Base-by-base conservation (phyloP, 345 rosid genomes). In the Aquilaria sinensis region DNA sequence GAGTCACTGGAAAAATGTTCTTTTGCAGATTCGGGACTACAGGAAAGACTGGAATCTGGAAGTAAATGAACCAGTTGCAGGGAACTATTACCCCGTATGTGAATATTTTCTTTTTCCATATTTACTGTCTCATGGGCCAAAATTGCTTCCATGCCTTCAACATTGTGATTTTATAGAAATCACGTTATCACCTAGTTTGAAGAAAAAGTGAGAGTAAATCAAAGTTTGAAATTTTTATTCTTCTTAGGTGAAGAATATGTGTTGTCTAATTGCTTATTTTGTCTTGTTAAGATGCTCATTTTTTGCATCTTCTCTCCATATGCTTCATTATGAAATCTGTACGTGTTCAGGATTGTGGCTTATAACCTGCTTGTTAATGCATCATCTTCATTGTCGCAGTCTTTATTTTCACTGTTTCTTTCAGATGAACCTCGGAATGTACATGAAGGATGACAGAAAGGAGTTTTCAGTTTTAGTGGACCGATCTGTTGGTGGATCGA, bases 71-170 rank as follows among this genome's bases (percentile, higher is more conserved):
- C 89, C 85, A 16, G 55, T 81, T 58, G 84, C 89, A n/a, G 89
- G 89, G 73, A 81, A 84, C 61, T 84, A 78, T 70, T 84, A 84
- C 67, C 89, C 89, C 5, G 89, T 84, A 70, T 31, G 85, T 31
- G 30, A 12, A 57, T 32, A 12, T 11, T 10, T 14, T 16, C 9
- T 51, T 32, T 41, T 37, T 37, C 8, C 32, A 56, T 13, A 31
- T 12, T 48, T 1, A 9, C 45, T 37, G 41, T 1, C 30, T 49
- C 50, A 49, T 48, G 32, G 51, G 16, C 48, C 12, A 14, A 11
- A 49, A 49, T 49, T 49, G 13, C 55, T 51, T 37, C 23, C 43
- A 37, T 37, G 7, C 5, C 8, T 9, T 37, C 43, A 37, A 37
- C 23, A 23, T 23, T 23, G 23, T 23, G 23, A 23, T 23, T 23